These are phyloP conservation scores for Schoenoplectus triqueter DNA, from an alignment of 202 grass and related monocot species.

Conservation along the genomic window DNA sequence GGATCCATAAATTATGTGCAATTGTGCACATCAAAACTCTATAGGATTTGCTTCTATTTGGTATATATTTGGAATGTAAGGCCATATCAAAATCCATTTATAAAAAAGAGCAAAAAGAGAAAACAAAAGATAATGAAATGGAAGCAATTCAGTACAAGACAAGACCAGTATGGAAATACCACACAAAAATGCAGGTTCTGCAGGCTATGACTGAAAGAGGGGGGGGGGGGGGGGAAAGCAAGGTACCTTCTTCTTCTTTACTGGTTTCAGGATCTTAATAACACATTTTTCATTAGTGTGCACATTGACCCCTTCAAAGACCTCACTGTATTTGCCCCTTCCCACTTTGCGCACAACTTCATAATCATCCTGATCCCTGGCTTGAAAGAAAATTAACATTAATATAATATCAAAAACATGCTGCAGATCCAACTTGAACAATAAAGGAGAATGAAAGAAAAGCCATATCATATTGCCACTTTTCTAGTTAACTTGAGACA, in stretches of 20 bases:
- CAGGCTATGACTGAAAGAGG: conserved; percentile 15
- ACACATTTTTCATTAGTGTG: conserved; percentile 58
- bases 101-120: not conserved
- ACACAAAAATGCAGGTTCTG: not conserved
- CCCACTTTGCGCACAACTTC: conserved; percentile 69
- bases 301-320: conserved; percentile 69
- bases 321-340: conserved; percentile 80
- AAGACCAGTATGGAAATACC: not conserved
- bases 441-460: not conserved
- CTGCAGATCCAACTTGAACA: conserved; percentile 9
- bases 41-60: not conserved
- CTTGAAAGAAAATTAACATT: conserved; percentile 33
- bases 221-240: conserved; percentile 24
- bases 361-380: conserved; percentile 76
- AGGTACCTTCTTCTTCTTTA: conserved; percentile 75
- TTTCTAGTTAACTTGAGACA: not conserved
- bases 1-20: conserved; percentile 8
- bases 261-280: conserved; percentile 80
- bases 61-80: not conserved
- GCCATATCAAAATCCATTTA: conserved; percentile 13
- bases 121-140: not conserved
- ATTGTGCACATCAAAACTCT: not conserved
- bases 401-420: conserved; percentile 20
- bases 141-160: not conserved
- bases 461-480: not conserved